Base-by-base conservation (phyloP, 495 filamentous ascomycete species). In the Pyrenopolyporus hunteri region DNA sequence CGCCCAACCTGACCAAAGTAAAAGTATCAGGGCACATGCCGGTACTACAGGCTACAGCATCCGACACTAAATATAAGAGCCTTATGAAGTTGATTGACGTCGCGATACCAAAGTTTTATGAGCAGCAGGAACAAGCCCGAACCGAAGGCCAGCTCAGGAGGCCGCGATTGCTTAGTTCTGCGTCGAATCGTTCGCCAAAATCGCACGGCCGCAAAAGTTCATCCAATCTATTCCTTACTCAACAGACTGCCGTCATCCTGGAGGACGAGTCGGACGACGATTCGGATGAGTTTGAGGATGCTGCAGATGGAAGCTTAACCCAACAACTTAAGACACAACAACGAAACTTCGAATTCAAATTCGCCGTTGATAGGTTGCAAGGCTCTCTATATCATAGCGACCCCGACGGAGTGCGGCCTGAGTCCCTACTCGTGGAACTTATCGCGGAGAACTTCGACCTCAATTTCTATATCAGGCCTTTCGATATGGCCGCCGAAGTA, bases 61-160 rank as follows among this genome's bases (percentile, higher is more conserved):
- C 92, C 0, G 94, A 98, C 66, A 87, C 86, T 33, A 98, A 98
- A 71, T 98, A 98, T 73, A 98, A 96, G 74, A 90, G 85, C 5
- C 69, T 98, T 46, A 98, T 98, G 95, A 93, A 88, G 64, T 78
- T 98, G 45, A 92, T 98, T 57, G 93, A 97, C 63, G 90, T 97
- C 49, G 93, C 94, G 2, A 90, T 98, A 59, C 94, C 94, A 4
- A 90, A 89, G 37, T 87, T 97, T 51, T 85, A 85, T 31, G 83
- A 79, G 7, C 80, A 82, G 32, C 76, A 78, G 35, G 50, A 71
- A 4, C 57, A 54, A 5, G 59, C 14, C 16, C 64, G 45, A 20
- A 55, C 58, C 33, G 44, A 63, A 57, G 20, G 75, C 80, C 68
- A 85, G 77, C 23, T 83, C 78, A 67, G 87, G 80, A 63, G 91